Evolutionary conservation across 1,284 basidiomycete species (phyloP).

Genomic region (Calocybe gambosa): DNA sequence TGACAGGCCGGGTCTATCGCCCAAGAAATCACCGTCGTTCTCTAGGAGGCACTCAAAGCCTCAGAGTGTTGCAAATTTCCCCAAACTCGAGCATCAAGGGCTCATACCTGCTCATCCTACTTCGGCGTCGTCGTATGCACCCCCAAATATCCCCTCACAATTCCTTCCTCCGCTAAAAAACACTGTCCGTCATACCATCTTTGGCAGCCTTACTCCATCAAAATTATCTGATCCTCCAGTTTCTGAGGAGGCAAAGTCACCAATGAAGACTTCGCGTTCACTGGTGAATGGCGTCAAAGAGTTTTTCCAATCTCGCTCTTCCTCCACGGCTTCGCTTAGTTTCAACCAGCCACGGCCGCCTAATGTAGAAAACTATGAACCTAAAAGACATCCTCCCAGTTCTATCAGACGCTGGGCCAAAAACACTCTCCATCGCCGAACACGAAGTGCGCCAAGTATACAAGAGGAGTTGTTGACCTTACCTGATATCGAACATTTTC

Average conservation of each 20-base stretch:
- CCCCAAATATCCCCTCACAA: constrained; percentile 25
- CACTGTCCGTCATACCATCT: constrained; percentile 20
- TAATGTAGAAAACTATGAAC: constrained; percentile 20
- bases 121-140: constrained; percentile 43
- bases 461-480: constrained; percentile 18
- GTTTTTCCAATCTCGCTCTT: constrained; percentile 19
- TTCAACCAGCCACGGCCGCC: constrained; percentile 19
- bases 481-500: constrained; percentile 15
- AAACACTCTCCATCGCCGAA: constrained; percentile 39
- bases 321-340: constrained; percentile 20
- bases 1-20: constrained; percentile 23
- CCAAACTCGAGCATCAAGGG: constrained; percentile 17
- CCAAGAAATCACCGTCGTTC: constrained; percentile 19
- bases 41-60: constrained; percentile 36
- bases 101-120: constrained; percentile 7
- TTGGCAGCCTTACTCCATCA: constrained; percentile 17
- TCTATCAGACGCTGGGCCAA: constrained; percentile 41
- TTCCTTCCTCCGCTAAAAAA: constrained; percentile 30
- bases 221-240: constrained; percentile 2
- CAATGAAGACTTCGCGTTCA: constrained; percentile 21
- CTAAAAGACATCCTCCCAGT: constrained; percentile 27
- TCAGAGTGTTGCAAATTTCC: constrained; percentile 36
- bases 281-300: constrained; percentile 20
- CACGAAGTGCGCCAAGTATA: constrained; percentile 43
- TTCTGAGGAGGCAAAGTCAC: constrained; percentile 12